Evolutionary conservation across 2,329 filamentous ascomycete species (phyloP).

Genomic region (Alternaria arborescens): DNA sequence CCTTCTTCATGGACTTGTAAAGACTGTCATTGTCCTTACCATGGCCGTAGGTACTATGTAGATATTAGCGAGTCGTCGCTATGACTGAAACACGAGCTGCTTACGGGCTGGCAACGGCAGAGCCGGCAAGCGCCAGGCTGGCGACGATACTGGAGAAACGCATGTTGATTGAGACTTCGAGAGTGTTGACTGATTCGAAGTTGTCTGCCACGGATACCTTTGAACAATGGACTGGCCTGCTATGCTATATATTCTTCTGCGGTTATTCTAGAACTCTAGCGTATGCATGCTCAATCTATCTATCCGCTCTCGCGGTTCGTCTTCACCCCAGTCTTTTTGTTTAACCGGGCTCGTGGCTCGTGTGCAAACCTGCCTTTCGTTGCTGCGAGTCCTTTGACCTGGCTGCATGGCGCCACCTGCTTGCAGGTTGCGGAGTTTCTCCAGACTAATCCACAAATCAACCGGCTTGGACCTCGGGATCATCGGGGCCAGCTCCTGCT

Average conservation of each 20-base stretch:
- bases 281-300: constrained; percentile 18
- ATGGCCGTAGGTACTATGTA: constrained; percentile 9
- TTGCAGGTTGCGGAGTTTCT: constrained; percentile 17
- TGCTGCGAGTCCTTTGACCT: constrained; percentile 4
- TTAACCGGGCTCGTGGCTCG: constrained; percentile 31
- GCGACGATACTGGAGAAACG: constrained; percentile 38
- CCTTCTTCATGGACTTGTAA: constrained; percentile 36
- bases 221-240: background rate
- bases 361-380: constrained; percentile 10
- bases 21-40: constrained; percentile 28
- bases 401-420: constrained; percentile 10
- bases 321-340: constrained; percentile 10
- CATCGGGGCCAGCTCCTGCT: constrained; percentile 13
- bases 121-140: constrained; percentile 32
- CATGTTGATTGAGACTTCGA: constrained; percentile 26
- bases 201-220: constrained; percentile 16
- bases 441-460: constrained; percentile 32
- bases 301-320: constrained; percentile 21
- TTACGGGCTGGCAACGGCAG: constrained; percentile 32
- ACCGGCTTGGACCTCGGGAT: constrained; percentile 34
- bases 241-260: constrained; percentile 26
- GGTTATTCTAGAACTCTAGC: constrained; percentile 32
- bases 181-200: background rate
- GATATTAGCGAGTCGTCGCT: background rate
- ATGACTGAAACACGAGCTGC: background rate